Evolutionary conservation across 2,329 filamentous ascomycete genomes (phyloP).

Genomic region (Hortaea sp.): DNA sequence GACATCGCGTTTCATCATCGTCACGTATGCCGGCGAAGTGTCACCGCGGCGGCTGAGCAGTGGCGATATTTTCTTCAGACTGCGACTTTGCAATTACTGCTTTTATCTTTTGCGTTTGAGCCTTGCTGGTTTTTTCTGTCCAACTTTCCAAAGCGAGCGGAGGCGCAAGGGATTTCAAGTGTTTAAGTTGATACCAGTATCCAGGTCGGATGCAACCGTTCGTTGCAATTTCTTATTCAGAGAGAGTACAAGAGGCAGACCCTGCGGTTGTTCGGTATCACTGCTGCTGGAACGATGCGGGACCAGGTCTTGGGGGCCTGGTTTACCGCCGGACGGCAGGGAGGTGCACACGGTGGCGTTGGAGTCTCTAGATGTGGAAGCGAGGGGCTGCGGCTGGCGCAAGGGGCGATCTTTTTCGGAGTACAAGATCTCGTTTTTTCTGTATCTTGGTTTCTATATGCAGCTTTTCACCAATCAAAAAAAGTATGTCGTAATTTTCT

Average conservation of each 20-base stretch:
- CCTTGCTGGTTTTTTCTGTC: conserved; percentile 1
- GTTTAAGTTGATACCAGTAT: background rate
- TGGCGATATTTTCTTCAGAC: background rate
- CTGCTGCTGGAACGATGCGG: background rate
- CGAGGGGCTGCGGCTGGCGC: background rate
- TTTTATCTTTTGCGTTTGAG: conserved; percentile 5
- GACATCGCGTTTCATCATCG: conserved; percentile 2
- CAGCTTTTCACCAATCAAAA: too few relatives aligned
- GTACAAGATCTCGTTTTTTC: too few relatives aligned
- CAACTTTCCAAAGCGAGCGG: background rate
- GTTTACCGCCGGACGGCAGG: background rate
- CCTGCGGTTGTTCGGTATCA: background rate
- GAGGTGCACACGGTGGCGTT: background rate
- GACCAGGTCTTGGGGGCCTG: background rate
- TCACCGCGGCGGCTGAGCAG: background rate
- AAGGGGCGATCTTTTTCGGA: background rate
- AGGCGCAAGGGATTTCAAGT: conserved; percentile 4
- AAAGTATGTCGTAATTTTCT: too few relatives aligned
- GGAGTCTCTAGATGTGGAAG: background rate
- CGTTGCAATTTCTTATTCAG: too few relatives aligned
- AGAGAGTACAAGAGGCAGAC: background rate
- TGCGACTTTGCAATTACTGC: conserved; percentile 2
- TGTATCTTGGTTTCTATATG: too few relatives aligned
- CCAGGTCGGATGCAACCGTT: too few relatives aligned
- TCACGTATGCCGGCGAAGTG: background rate